A percentile compares a stretch with the other conserved stretches of the same genome.
These are phyloP conservation scores for Podaxis sp. DNA, from an alignment of 768 basidiomycete species.

Conservation along the genomic window DNA sequence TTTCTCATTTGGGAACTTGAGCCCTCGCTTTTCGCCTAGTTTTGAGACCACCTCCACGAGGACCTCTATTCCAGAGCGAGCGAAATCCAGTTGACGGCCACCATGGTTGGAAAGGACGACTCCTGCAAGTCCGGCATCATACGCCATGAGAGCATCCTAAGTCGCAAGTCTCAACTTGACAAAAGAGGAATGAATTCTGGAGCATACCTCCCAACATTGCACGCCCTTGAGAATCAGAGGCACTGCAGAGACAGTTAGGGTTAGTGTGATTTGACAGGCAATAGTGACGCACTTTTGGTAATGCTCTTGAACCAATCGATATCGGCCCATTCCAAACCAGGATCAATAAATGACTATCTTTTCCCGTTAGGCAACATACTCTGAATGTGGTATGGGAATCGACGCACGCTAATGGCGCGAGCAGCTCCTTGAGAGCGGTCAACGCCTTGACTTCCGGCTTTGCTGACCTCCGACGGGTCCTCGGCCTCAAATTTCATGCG, in stretches of 20 bases:
- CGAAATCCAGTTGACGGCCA: conserved; percentile 74
- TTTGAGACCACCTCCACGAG: conserved; percentile 81
- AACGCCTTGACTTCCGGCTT: conserved; percentile 53
- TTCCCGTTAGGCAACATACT: background rate
- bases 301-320: conserved; percentile 80
- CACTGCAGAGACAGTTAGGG: conserved; percentile 47
- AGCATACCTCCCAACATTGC: conserved; percentile 72
- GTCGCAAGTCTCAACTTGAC: background rate
- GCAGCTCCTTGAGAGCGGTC: conserved; percentile 92
- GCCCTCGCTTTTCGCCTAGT: conserved; percentile 63
- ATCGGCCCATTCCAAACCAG: conserved; percentile 83
- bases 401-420: conserved; percentile 78
- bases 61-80: conserved; percentile 88
- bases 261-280: conserved; percentile 19
- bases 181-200: background rate
- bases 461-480: conserved; percentile 56
- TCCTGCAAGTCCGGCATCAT: conserved; percentile 70
- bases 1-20: conserved; percentile 72
- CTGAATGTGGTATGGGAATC: conserved; percentile 10
- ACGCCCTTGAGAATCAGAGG: conserved; percentile 91
- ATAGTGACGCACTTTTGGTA: conserved; percentile 60
- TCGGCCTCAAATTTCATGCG: conserved; percentile 92
- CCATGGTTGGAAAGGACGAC: conserved; percentile 90
- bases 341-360: conserved; percentile 88
- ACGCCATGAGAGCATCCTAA: conserved; percentile 82